Evolutionary conservation across 23 red algal species (phyloP), one percentile per base, ranked within the genome.

Genomic region (Pyropia haitanensis): DNA sequence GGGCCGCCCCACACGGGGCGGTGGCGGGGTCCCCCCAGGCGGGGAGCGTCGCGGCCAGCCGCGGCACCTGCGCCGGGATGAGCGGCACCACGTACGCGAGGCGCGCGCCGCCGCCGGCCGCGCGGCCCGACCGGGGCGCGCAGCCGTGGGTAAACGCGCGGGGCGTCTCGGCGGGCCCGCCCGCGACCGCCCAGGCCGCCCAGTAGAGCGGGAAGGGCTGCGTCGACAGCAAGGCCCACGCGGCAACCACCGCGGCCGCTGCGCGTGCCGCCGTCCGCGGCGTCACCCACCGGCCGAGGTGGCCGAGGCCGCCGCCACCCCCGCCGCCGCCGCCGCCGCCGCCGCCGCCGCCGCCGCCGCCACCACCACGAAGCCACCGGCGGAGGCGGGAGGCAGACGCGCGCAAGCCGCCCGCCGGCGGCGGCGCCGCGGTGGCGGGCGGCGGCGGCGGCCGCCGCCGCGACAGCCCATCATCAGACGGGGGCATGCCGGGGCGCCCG

Each of bases 31-130:
- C 46, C 21, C 18, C 16, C 80, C 80, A 85, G 18, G 59, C 30
- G 14, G 19, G 22, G 24, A 85, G 34, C 12, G 69, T 25, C 31
- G 53, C 50, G 24, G 58, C 51, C 21, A 85, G 51, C 27, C 80
- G 69, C 8, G 49, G 60, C 44, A 76, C 27, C 50, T 85, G 80
- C 48, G 70, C 28, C 23, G 69, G 58, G 53, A 76, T 85, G 50
- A 85, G 61, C 10, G 80, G 80, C 18, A 85, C 56, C n/a, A 85
- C 80, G 55, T 22, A 20, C 1, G 24, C 55, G 55, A 58, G 55
- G 20, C 55, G 55, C 6, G 55, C 55, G 10, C 55, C 24, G 4
- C 24, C 55, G 4, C 55, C 24, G 7, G 55, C 18, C 5, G 39
- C 39, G 39, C 39, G 39, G 39, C 39, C 39, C 55, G 18, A 0